Base-by-base conservation (phyloP, 2,329 filamentous ascomycete genomes). In the Clarireedia homoeocarpa region DNA sequence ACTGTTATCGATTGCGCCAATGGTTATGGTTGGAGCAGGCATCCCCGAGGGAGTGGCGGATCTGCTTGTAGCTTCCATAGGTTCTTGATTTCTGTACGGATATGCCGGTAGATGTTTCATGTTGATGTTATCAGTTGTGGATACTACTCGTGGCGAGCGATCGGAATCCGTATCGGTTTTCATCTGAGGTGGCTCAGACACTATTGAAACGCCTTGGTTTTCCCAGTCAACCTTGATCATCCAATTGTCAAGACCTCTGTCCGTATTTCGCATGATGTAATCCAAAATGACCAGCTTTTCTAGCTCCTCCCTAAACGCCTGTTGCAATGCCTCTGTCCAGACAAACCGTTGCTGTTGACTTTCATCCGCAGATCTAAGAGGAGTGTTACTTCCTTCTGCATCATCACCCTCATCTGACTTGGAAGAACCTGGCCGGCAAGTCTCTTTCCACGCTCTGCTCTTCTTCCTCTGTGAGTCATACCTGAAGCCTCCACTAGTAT, bases 251-350 rank as follows among this genome's bases (percentile, higher is more conserved):
- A 96, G 77, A 1, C 94, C 94, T 72, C 94, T 83, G 70, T 99
- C 94, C 1, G 94, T 99, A 69, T 99, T 99, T 57, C 94, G 84
- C 94, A 99, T 99, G 61, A 99, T 95, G 70, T 99, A 99, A 72
- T 99, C 94, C 62, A 99, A 73, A 66, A 99, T 95, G 23, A 99
- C 95, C 6, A 99, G 77, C 72, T 96, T 97, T 73, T 99, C 94
- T 48, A 99, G 78, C 73, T 97, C 89, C 71, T 99, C 94, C 39
- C 94, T 79, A 69, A 99, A 96, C 0, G 89, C 88, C 70, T 95
- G 89, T 69, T 97, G 95, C 47, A 99, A 72, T 5, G 78, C 74
- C 51, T 95, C 88, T 0, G 90, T 96, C 94, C 94, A 99, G 58
- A 86, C 81, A 62, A 94, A 95, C 40, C 71, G 66, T 59, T 60